Conservation (phyloP, 2,329 filamentous ascomycete genomes). For the Tolypocladium paradoxum region DNA sequence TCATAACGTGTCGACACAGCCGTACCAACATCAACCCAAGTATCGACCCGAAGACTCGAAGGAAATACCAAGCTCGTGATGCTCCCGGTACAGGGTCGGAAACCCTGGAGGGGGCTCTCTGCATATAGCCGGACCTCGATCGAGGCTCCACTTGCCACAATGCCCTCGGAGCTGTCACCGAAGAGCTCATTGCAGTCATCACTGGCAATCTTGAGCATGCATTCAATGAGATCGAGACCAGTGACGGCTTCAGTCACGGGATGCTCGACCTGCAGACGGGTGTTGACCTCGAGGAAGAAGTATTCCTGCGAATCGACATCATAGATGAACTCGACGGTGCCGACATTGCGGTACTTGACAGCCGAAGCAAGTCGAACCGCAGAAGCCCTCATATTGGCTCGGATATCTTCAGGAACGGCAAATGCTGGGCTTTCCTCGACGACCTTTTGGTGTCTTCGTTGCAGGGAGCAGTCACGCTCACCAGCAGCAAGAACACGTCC, state of each 20-base stretch:
- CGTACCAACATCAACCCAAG: slow-evolving; percentile 57
- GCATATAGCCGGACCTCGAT: slow-evolving; percentile 31
- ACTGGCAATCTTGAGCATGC: slow-evolving; percentile 25
- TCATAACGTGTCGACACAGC: slow-evolving; percentile 67
- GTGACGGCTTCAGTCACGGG: slow-evolving; percentile 61
- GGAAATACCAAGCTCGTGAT: slow-evolving; percentile 47
- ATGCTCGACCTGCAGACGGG: slow-evolving; percentile 39
- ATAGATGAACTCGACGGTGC: slow-evolving; percentile 35
- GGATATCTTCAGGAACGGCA: slow-evolving; percentile 18
- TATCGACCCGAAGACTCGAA: slow-evolving; percentile 46
- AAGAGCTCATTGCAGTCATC: slow-evolving; percentile 9
- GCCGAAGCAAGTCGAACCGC: slow-evolving; percentile 23
- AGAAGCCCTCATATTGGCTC: slow-evolving; percentile 23
- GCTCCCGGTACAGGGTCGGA: slow-evolving; percentile 46
- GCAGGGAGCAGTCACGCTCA: slow-evolving; percentile 40
- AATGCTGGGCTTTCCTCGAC: slow-evolving; percentile 34
- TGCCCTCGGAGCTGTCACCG: neutral
- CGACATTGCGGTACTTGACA: slow-evolving; percentile 28
- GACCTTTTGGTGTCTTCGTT: slow-evolving; percentile 40
- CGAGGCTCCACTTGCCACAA: slow-evolving; percentile 14
- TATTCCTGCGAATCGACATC: slow-evolving; percentile 25
- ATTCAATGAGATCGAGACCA: slow-evolving; percentile 58
- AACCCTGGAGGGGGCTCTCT: slow-evolving; percentile 46
- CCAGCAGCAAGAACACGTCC: slow-evolving; percentile 28
- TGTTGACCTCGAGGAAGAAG: slow-evolving; percentile 39